phyloP scores from a whole-genome alignment of 1,284 basidiomycete genomes.

The Trametes pubescens region DNA sequence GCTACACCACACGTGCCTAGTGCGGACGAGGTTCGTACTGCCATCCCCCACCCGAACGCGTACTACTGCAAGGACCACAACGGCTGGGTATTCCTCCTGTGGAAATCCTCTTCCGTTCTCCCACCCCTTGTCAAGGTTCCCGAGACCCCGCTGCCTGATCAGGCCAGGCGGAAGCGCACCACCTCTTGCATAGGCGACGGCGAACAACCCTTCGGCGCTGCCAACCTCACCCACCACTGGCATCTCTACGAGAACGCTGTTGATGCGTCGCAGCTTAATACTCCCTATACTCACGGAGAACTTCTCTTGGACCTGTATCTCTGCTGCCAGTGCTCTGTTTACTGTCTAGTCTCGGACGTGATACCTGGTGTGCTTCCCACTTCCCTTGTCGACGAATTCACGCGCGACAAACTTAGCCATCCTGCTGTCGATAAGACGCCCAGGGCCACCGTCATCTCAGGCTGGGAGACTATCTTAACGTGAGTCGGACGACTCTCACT shows the following conservation, averaged over 20 bases:
- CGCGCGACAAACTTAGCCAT: conserved; percentile 49
- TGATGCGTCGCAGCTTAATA: conserved; percentile 67
- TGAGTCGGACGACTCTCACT: conserved; percentile 46
- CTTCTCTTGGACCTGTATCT: conserved; percentile 80
- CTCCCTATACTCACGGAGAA: conserved; percentile 66
- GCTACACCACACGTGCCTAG: conserved; percentile 48
- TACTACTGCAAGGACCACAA: conserved; percentile 83
- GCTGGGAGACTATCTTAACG: conserved; percentile 74
- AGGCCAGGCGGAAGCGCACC: conserved; percentile 55
- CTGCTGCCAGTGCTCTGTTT: conserved; percentile 82
- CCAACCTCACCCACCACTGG: conserved; percentile 81
- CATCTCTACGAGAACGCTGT: conserved; percentile 75
- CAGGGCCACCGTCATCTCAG: conserved; percentile 59
- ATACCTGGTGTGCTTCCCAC: conserved; percentile 76
- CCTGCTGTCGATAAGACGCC: conserved; percentile 51
- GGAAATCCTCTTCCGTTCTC: conserved; percentile 65
- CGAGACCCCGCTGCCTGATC: conserved; percentile 61
- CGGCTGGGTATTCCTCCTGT: conserved; percentile 77
- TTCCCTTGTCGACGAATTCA: conserved; percentile 56
- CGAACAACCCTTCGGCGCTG: conserved; percentile 52
- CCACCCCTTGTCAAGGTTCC: conserved; percentile 62
- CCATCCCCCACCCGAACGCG: conserved; percentile 80
- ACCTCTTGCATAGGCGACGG: conserved; percentile 60
- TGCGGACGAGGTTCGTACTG: conserved; percentile 65
- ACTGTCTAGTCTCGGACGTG: conserved; percentile 70